Conservation (phyloP, 2,329 filamentous ascomycete genomes). For the Didymella pomorum region DNA sequence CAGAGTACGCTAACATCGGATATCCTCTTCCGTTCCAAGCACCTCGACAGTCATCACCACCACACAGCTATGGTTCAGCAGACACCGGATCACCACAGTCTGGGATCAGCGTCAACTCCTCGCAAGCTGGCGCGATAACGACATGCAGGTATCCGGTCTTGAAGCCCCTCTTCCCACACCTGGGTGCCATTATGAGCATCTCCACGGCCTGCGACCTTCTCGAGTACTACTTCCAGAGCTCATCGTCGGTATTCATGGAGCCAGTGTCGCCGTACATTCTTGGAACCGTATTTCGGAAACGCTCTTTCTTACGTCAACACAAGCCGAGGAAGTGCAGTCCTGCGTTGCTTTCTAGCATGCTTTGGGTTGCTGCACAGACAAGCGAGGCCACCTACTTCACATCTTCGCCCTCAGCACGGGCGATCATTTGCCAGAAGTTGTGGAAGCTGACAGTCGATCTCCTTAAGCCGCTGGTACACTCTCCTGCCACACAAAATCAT, state of each 20-base stretch:
- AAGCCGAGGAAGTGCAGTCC: slow-evolving; percentile 84
- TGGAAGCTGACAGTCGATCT: slow-evolving; percentile 85
- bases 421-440: slow-evolving; percentile 85
- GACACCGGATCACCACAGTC: slow-evolving; percentile 50
- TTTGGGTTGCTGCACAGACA: slow-evolving; percentile 94
- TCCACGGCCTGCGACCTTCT: slow-evolving; percentile 86
- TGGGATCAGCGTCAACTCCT: slow-evolving; percentile 45
- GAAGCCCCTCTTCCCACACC: slow-evolving; percentile 81
- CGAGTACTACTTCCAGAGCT: slow-evolving; percentile 89
- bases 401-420: slow-evolving; percentile 79
- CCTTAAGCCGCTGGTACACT: slow-evolving; percentile 87
- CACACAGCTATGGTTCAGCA: slow-evolving; percentile 46
- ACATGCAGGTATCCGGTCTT: slow-evolving; percentile 78
- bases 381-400: slow-evolving; percentile 87
- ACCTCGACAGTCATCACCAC: slow-evolving; percentile 44
- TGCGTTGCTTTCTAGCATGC: slow-evolving; percentile 86
- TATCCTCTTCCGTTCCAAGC: slow-evolving; percentile 46
- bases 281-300: slow-evolving; percentile 86
- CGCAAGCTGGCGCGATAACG: slow-evolving; percentile 35
- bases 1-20: slow-evolving; percentile 43
- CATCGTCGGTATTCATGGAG: slow-evolving; percentile 85
- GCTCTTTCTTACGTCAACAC: slow-evolving; percentile 82
- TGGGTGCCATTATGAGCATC: slow-evolving; percentile 79
- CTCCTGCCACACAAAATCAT: slow-evolving; percentile 63
- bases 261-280: slow-evolving; percentile 90